phyloP scores from a whole-genome alignment of 805 yeast genomes.

The Gaillardinia entomophila region DNA sequence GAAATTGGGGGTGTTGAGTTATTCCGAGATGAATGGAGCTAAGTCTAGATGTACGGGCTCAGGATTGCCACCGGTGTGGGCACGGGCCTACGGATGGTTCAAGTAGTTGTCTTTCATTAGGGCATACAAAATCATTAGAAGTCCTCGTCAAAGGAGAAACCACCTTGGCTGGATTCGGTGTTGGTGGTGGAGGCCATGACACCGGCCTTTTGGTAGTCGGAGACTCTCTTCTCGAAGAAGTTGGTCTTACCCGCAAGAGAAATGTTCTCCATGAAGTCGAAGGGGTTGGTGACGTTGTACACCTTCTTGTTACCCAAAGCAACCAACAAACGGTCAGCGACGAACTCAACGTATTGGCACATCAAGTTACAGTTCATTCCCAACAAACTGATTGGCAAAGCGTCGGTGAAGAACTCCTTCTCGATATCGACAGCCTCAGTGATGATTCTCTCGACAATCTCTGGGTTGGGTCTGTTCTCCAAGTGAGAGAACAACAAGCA shows the following conservation, averaged over 20 bases:
- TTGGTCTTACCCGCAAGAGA: conserved; percentile 98
- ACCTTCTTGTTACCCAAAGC: conserved; percentile 88
- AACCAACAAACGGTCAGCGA: conserved; percentile 90
- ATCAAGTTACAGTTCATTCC: conserved; percentile 93
- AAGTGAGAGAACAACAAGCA: conserved; percentile 91
- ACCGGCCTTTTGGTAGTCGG: conserved; percentile 99
- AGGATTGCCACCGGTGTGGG: no score
- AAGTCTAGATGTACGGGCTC: no score
- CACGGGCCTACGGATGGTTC: no score
- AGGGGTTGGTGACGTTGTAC: conserved; percentile 87
- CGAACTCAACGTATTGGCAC: conserved; percentile 98
- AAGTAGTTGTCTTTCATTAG: no score
- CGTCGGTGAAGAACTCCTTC: conserved; percentile 91
- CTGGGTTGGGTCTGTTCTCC: conserved; percentile 78
- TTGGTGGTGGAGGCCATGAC: conserved; percentile 78
- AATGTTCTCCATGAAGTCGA: conserved; percentile 98
- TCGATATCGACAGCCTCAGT: conserved; percentile 95
- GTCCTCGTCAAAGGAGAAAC: conserved; percentile 88
- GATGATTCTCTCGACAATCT: conserved; percentile 77
- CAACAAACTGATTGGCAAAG: conserved; percentile 84
- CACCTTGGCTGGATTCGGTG: conserved; percentile 41
- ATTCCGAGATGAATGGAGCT: no score
- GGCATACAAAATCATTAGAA: no score
- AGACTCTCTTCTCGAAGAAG: conserved; percentile 97
- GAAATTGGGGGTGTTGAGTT: no score